Evolutionary conservation across 106 monocot genomes (phyloP).

Genomic region (Xerophyta viscosa): DNA sequence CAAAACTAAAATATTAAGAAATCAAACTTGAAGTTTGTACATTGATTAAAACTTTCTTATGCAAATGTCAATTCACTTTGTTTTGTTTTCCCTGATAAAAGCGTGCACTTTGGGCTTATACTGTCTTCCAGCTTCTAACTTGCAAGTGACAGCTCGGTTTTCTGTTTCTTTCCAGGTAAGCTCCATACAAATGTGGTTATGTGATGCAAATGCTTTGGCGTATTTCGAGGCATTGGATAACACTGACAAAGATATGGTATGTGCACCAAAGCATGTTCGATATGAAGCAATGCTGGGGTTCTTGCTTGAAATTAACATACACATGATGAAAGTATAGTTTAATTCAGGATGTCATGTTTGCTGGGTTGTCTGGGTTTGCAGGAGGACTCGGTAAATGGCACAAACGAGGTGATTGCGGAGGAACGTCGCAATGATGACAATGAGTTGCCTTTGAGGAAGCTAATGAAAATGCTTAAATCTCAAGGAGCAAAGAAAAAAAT

Average conservation of each 20-base stretch:
- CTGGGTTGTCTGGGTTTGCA: slow-evolving; percentile 5
- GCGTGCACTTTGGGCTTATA: too few species aligned
- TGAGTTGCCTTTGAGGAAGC: slow-evolving; percentile 74
- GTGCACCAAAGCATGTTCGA: background rate
- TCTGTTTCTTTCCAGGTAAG: slow-evolving; percentile 24
- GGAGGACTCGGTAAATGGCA: slow-evolving; percentile 18
- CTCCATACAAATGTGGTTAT: slow-evolving; percentile 24
- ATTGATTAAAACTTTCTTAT: too few species aligned
- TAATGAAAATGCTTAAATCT: slow-evolving; percentile 75
- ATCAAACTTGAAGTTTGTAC: too few species aligned
- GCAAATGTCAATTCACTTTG: too few species aligned
- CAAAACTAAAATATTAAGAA: too few species aligned
- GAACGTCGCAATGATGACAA: slow-evolving; percentile 53
- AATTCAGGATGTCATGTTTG: background rate
- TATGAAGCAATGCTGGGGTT: too few species aligned
- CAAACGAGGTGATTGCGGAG: slow-evolving; percentile 32
- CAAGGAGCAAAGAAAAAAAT: slow-evolving; percentile 66
- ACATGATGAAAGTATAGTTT: too few species aligned
- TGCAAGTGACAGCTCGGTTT: too few species aligned
- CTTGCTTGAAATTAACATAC: too few species aligned
- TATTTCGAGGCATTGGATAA: slow-evolving; percentile 74
- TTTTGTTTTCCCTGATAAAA: too few species aligned
- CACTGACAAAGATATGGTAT: slow-evolving; percentile 37
- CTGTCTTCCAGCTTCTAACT: too few species aligned
- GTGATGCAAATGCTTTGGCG: slow-evolving; percentile 39